Evolutionary conservation across 495 filamentous ascomycete species (phyloP).

Genomic region (Cladorrhinum samala): DNA sequence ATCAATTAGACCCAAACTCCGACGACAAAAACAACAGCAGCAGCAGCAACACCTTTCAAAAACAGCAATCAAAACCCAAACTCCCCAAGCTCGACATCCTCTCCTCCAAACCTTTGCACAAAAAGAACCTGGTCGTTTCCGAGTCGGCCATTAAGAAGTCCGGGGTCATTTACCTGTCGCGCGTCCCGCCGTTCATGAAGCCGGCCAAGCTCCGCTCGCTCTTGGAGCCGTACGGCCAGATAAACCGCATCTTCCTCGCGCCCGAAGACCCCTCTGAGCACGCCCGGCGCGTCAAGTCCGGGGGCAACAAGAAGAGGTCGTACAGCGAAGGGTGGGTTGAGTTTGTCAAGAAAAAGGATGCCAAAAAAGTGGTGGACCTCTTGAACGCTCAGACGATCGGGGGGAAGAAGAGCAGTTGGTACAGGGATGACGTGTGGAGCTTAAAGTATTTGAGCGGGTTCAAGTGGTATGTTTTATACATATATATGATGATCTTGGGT

Average conservation of each 20-base stretch:
- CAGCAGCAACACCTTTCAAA: constrained; percentile 13
- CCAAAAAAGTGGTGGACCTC: constrained; percentile 76
- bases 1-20: constrained; percentile 14
- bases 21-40: constrained; percentile 20
- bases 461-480: constrained; percentile 50
- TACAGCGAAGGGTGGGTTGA: constrained; percentile 96
- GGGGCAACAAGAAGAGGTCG: constrained; percentile 82
- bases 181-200: constrained; percentile 92
- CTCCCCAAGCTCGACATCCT: constrained; percentile 32
- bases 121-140: constrained; percentile 54
- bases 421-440: constrained; percentile 89
- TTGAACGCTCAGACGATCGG: constrained; percentile 79
- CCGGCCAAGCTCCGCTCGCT: constrained; percentile 73
- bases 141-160: constrained; percentile 55
- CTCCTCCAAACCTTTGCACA: constrained; percentile 42
- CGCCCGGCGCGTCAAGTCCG: constrained; percentile 51
- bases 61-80: constrained; percentile 24
- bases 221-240: constrained; percentile 68
- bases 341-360: constrained; percentile 57
- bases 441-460: constrained; percentile 73
- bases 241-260: constrained; percentile 81
- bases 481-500: background rate
- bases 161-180: constrained; percentile 83
- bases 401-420: constrained; percentile 81
- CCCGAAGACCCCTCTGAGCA: constrained; percentile 66